phyloP scores from a whole-genome alignment of 176 grass and related monocot genomes.

The bread wheat (Triticum aestivum) region IWGSC_CS_RefSeq_v2.1 NC_057801.1:133265928-133266427 shows the following conservation, averaged over 20 bases:
- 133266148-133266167: not conserved
- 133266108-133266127: no score
- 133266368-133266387: not conserved
- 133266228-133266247: not conserved
- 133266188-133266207: not conserved
- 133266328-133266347: not conserved
- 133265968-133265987: not conserved
- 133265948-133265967: not conserved
- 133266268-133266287: constrained; percentile 51
- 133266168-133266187: constrained; percentile 17
- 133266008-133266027: no score
- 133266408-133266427: not conserved
- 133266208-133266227: not conserved
- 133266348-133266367: not conserved
- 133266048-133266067: no score
- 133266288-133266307: constrained; percentile 13
- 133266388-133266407: not conserved
- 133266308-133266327: constrained; percentile 13
- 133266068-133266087: no score
- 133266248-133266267: not conserved
- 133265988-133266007: not conserved
- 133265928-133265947: not conserved
- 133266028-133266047: no score
- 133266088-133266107: not conserved
- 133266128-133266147: not conserved